Conservation (phyloP, 257 asterid genomes). For the Thymus quinquecostatus region DNA sequence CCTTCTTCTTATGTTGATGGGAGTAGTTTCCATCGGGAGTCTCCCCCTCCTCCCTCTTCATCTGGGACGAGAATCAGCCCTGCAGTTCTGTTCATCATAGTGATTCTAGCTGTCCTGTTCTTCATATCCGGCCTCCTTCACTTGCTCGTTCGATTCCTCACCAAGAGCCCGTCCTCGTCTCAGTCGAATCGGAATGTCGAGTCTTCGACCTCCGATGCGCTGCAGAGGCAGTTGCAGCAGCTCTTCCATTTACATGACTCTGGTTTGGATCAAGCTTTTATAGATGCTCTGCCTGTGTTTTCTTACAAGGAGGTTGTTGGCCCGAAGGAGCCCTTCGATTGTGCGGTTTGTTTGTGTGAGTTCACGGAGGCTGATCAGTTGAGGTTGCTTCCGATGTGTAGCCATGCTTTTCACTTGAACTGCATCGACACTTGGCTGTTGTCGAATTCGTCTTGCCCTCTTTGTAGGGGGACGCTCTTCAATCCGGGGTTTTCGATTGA, state of each 20-base stretch:
- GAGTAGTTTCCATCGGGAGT: slow-evolving; percentile 41
- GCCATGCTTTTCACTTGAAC: slow-evolving; percentile 90
- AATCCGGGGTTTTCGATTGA: slow-evolving; percentile 77
- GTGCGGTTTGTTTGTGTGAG: slow-evolving; percentile 92
- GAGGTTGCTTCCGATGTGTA: slow-evolving; percentile 85
- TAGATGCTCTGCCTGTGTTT: slow-evolving; percentile 86
- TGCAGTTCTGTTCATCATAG: slow-evolving; percentile 79
- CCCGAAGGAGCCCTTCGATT: slow-evolving; percentile 87
- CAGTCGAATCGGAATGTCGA: slow-evolving; percentile 61
- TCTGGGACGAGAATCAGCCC: slow-evolving; percentile 80
- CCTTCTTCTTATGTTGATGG: slow-evolving; percentile 37
- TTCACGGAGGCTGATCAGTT: slow-evolving; percentile 73
- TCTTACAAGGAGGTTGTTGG: slow-evolving; percentile 82
- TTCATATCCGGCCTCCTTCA: slow-evolving; percentile 94
- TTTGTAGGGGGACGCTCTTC: slow-evolving; percentile 77
- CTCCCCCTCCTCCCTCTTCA: slow-evolving; percentile 41
- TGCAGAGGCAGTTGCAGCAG: slow-evolving; percentile 90
- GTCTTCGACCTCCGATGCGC: slow-evolving; percentile 65
- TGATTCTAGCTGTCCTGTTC: slow-evolving; percentile 78
- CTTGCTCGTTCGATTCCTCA: slow-evolving; percentile 86
- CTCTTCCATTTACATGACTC: slow-evolving; percentile 88
- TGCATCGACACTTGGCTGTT: slow-evolving; percentile 98
- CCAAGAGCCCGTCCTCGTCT: slow-evolving; percentile 73
- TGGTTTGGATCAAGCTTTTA: slow-evolving; percentile 88
- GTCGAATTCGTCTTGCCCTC: slow-evolving; percentile 92